Conservation (phyloP, 805 yeast species). For the Maudiozyma serrabonitensis region DNA sequence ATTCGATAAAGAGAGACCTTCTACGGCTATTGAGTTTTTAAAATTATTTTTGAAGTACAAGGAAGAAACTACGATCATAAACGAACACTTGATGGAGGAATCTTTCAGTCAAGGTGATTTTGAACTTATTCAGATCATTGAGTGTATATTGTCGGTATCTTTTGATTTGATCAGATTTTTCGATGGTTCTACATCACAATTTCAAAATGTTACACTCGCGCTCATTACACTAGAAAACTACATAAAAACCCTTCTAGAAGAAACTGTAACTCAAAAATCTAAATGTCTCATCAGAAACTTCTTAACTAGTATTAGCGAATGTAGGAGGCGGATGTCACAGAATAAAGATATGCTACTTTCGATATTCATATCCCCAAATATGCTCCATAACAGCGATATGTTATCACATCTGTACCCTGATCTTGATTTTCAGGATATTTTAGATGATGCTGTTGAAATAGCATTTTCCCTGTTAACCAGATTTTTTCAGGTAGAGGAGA, state of each 20-base stretch:
- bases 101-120: conserved; percentile 9
- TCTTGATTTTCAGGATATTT: conserved; percentile 2
- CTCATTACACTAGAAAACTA: conserved; percentile 4
- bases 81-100: conserved; percentile 7
- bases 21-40: conserved; percentile 4
- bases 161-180: conserved; percentile 2
- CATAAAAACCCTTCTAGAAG: neutral
- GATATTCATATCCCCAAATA: conserved; percentile 6
- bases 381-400: neutral
- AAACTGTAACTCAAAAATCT: conserved; percentile 1
- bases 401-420: conserved; percentile 4
- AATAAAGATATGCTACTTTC: conserved; percentile 5
- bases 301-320: neutral
- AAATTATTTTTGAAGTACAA: conserved; percentile 3
- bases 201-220: conserved; percentile 2
- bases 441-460: conserved; percentile 1
- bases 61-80: conserved; percentile 4
- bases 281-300: conserved; percentile 1
- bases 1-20: conserved; percentile 6
- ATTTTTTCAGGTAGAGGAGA: conserved; percentile 1
- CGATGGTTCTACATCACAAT: conserved; percentile 4
- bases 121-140: neutral
- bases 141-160: neutral
- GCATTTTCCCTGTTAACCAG: neutral
- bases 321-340: neutral